phyloP scores from a whole-genome alignment of 352 stramenopile species.

The Elongisporangium undulatum region DNA sequence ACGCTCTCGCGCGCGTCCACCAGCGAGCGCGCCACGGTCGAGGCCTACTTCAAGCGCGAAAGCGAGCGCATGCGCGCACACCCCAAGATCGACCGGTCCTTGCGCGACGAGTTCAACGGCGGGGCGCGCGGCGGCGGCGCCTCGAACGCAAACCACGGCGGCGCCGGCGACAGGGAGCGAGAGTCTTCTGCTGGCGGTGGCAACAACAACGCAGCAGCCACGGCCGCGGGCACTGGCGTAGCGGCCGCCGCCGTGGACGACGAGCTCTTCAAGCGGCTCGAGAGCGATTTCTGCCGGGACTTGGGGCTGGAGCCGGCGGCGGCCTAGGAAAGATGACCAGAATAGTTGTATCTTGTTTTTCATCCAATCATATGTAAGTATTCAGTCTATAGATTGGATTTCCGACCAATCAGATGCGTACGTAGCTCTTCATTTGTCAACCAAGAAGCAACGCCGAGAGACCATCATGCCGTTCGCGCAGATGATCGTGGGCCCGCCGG shows the following conservation, averaged over 20 bases:
- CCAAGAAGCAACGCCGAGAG: conserved; percentile 1
- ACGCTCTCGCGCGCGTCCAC: conserved; percentile 77
- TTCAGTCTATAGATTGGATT: conserved; percentile 1
- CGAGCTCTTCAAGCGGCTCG: conserved; percentile 75
- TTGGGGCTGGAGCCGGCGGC: conserved; percentile 44
- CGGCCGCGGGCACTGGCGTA: conserved; percentile 1
- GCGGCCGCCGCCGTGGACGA: conserved; percentile 25
- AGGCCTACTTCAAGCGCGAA: conserved; percentile 89
- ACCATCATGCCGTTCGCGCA: conserved; percentile 70
- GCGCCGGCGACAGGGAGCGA: not conserved
- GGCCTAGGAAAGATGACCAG: too few species aligned
- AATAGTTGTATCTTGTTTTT: not conserved
- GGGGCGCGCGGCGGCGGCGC: conserved; percentile 4
- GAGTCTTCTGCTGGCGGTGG: conserved; percentile 5
- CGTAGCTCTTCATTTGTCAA: not conserved
- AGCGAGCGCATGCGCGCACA: conserved; percentile 61
- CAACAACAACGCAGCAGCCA: conserved; percentile 15
- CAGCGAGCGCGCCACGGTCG: conserved; percentile 80
- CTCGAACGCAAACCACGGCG: conserved; percentile 1
- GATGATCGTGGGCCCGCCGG: conserved; percentile 68
- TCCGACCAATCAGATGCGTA: conserved; percentile 1
- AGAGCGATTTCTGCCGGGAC: conserved; percentile 72
- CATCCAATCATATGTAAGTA: not conserved
- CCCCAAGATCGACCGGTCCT: conserved; percentile 12
- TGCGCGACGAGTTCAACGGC: conserved; percentile 2